A percentile compares a stretch with the other conserved stretches of the same genome.
Evolutionary conservation across 768 basidiomycete genomes (phyloP).

Genomic region (Tylopilus intermedius): DNA sequence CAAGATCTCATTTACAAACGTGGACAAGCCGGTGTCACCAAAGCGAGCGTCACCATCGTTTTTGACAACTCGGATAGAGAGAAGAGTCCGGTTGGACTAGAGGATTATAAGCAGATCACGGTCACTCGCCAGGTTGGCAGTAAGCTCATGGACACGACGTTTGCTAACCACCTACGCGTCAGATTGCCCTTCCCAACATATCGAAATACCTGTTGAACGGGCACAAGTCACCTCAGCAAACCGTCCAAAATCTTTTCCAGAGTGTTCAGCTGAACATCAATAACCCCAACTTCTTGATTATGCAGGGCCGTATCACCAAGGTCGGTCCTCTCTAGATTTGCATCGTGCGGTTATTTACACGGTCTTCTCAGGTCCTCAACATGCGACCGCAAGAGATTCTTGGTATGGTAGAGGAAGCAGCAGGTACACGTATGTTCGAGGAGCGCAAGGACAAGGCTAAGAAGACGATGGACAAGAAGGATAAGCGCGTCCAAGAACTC

Average conservation of each 20-base stretch:
- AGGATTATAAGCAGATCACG: slow-evolving; percentile 82
- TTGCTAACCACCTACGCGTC: slow-evolving; percentile 1
- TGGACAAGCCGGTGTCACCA: slow-evolving; percentile 93
- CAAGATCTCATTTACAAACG: slow-evolving; percentile 99
- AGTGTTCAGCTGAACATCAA: slow-evolving; percentile 98
- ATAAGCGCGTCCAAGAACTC: slow-evolving; percentile 91
- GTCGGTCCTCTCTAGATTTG: slow-evolving; percentile 34
- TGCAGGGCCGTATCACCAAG: slow-evolving; percentile 99
- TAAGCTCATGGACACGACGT: neutral
- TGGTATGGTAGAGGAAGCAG: slow-evolving; percentile 98
- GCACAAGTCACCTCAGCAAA: slow-evolving; percentile 83
- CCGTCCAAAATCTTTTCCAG: slow-evolving; percentile 88
- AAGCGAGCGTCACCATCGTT: slow-evolving; percentile 97
- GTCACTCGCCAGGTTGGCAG: slow-evolving; percentile 87
- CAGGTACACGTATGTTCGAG: slow-evolving; percentile 98
- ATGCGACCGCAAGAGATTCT: slow-evolving; percentile 98
- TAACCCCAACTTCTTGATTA: slow-evolving; percentile 98
- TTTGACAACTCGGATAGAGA: slow-evolving; percentile 93
- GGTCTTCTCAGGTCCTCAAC: slow-evolving; percentile 61
- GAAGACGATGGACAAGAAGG: slow-evolving; percentile 95
- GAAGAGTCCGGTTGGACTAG: slow-evolving; percentile 78
- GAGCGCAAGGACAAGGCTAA: slow-evolving; percentile 95
- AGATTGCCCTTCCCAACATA: slow-evolving; percentile 91
- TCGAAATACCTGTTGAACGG: slow-evolving; percentile 96
- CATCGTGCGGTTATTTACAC: neutral